Conservation (phyloP, 2,329 filamentous ascomycete species). For the Fusarium sambucinum region DNA sequence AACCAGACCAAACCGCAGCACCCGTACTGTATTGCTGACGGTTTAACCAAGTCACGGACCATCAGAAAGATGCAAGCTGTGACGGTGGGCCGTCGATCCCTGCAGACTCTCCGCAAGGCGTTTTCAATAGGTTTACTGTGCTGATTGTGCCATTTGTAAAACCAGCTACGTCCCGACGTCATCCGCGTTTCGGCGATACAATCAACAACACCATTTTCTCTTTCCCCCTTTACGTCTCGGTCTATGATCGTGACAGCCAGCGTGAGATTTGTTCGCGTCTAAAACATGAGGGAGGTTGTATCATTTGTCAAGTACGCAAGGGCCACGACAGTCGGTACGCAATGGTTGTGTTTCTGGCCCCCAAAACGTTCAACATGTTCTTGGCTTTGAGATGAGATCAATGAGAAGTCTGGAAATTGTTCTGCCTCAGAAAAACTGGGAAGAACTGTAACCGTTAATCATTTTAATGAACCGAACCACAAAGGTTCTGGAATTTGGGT, state of each 20-base stretch:
- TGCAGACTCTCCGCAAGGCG: slow-evolving; percentile 47
- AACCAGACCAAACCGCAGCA: slow-evolving; percentile 1
- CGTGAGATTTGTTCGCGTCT: background rate
- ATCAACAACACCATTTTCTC: slow-evolving; percentile 30
- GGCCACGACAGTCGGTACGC: slow-evolving; percentile 44
- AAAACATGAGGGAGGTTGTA: slow-evolving; percentile 15
- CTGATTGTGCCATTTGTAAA: slow-evolving; percentile 38
- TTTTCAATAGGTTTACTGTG: slow-evolving; percentile 51
- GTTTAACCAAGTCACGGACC: slow-evolving; percentile 34
- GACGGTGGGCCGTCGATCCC: slow-evolving; percentile 40
- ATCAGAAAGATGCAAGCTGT: slow-evolving; percentile 16
- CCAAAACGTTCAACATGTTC: slow-evolving; percentile 21
- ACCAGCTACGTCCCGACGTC: slow-evolving; percentile 36
- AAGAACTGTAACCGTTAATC: slow-evolving; percentile 12
- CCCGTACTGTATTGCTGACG: slow-evolving; percentile 27
- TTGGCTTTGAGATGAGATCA: slow-evolving; percentile 18
- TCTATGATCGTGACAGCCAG: slow-evolving; percentile 22
- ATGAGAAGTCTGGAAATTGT: slow-evolving; percentile 37
- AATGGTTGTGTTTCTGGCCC: slow-evolving; percentile 30
- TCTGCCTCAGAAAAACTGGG: slow-evolving; percentile 35
- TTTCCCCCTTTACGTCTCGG: slow-evolving; percentile 25
- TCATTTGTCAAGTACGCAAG: slow-evolving; percentile 18
- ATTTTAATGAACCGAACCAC: slow-evolving; percentile 7
- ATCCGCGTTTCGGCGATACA: slow-evolving; percentile 18
- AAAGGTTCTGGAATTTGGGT: slow-evolving; percentile 28